Evolutionary conservation across 306 rosid species (phyloP), one percentile per base, ranked within the genome.

Genomic region (Vicia sativa): DNA sequence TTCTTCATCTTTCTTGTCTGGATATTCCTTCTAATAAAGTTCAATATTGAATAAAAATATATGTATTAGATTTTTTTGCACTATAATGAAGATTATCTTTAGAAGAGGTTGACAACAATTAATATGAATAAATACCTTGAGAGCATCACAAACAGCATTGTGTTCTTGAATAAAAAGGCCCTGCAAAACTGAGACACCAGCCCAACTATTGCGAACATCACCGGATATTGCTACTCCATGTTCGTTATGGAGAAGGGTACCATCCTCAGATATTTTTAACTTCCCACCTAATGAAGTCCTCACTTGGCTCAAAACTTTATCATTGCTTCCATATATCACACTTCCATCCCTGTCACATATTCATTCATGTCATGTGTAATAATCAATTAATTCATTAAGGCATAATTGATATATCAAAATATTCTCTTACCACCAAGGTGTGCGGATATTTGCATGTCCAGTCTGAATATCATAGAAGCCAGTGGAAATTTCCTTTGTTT

Each of bases 171-270:
- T 14, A 31, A 87, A 87, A 28, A 87, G 87, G 19, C 85, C 68
- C 5, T 87, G 89, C 73, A 87, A 43, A 42, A 87, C 38, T 46
- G 91, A 81, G 41, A 87, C 80, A 39, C 91, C 91, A 4, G 85
- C 85, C 91, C 89, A 87, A 56, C 88, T 81, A 37, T 87, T 87
- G 15, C 79, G 82, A 11, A 87, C 21, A 12, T 87, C 91, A 43
- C 89, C 89, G 0, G 87, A 15, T 25, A 87, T n/a, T 14, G 89
- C 75, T 53, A 38, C 59, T 26, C 91, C 87, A 62, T 87, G 53
- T 57, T 84, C 41, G 28, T 25, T n/a, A n/a, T n/a, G n/a, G n/a
- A 65, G 57, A 67, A 87, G 87, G 15, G 43, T 19, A 0, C 87
- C 91, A 4, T 81, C 67, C 34, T 78, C 34, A 2, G 83, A 68